phyloP scores from a whole-genome alignment of 257 asterid species.

The Solanum pinnatisectum region DNA sequence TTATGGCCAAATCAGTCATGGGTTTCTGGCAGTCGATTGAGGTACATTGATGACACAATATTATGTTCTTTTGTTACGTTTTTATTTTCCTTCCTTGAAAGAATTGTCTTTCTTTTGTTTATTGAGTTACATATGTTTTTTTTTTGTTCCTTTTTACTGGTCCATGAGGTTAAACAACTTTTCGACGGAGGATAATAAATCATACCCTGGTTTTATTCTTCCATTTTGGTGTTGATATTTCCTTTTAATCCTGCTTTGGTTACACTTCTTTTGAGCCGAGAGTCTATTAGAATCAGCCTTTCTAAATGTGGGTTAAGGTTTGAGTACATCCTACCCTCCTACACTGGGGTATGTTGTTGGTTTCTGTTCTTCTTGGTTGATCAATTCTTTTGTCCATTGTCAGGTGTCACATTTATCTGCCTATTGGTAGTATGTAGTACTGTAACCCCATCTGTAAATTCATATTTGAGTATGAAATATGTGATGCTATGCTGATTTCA shows the following conservation, averaged over 20 bases:
- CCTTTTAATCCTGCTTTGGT: neutral
- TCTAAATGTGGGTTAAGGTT: neutral
- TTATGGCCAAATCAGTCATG: constrained; percentile 63
- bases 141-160: neutral
- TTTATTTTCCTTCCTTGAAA: neutral
- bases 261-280: neutral
- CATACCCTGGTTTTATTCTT: no score
- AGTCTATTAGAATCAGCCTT: neutral
- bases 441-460: neutral
- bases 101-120: neutral
- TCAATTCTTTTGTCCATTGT: neutral
- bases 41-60: constrained; percentile 23
- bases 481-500: neutral
- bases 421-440: neutral
- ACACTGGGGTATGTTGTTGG: neutral
- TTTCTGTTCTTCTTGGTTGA: neutral
- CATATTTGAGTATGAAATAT: neutral
- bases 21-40: constrained; percentile 77
- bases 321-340: neutral
- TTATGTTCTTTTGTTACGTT: neutral
- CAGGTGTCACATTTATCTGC: neutral
- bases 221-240: neutral
- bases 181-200: neutral
- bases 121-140: neutral
- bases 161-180: neutral